Base-by-base conservation (phyloP, 306 rosid genomes). In the Amphicarpaea edgeworthii region DNA sequence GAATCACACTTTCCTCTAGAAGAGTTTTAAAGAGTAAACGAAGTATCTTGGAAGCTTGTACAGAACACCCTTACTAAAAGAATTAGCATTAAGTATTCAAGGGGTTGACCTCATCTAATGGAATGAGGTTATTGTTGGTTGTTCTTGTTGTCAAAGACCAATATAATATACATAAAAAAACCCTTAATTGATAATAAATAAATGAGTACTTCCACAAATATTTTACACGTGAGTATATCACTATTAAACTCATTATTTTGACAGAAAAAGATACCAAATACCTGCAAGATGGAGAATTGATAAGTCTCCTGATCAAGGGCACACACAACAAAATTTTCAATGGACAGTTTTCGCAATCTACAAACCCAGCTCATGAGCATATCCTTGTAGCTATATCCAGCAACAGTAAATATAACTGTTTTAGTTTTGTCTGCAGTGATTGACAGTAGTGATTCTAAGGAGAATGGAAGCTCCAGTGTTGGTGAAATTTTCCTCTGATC, bases 341-440 rank as follows among this genome's bases (percentile, higher is more conserved):
- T 72, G 74, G 78, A 77, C 75, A 92, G 83, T 58, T 67, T 84
- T 61, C 89, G 83, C 60, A 92, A 84, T 87, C 97, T 81, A 84
- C 98, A 95, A 72, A 82, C 89, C 98, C 98, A 95, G 82, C 92
- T 95, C 98, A 95, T 95, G 63, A 95, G 87, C 97, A 95, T 89
- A 77, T 95, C 98, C 88, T 90, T 92, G 75, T 95, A 95, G 76
- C 96, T 95, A 82, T 87, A 86, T 73, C 98, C 98, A 42, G 97
- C 88, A 71, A 90, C 86, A 3, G 97, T 83, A 19, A 95, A 85
- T 60, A 92, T 88, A 76, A 90, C 14, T 55, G 97, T 90, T 82
- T 85, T 92, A 72, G 69, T 92, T 68, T 81, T 79, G 79, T 92
- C 96, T 64, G 96, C 92, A 55, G 80, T 73, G 11, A 84, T 42